Evolutionary conservation across 768 basidiomycete genomes (phyloP), one percentile per base, ranked within the genome.

Genomic region (Rhodotorula paludigena): DNA sequence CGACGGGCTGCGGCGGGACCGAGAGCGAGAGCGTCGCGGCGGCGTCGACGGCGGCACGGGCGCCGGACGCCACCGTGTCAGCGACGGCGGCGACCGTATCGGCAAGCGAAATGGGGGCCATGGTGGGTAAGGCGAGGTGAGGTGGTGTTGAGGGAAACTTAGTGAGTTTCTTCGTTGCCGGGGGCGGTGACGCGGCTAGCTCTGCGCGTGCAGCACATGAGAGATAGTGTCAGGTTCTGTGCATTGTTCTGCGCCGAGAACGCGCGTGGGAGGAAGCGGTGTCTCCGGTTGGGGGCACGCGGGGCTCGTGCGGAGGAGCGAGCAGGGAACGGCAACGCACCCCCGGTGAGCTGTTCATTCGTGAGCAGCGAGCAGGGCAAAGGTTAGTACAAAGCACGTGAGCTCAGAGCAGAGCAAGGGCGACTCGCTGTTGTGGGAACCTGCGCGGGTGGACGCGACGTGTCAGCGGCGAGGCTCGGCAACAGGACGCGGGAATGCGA

Each of bases 1-100:
- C 91, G 76, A 92, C 79, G 18, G 55, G 55, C 63, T 57, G 56
- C 36, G 11, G 36, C 12, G 36, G 25, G 56, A 53, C 36, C 33
- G 48, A 8, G 45, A 33, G 21, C 23, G 38, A 35, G 38, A 30
- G n/a, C 36, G 60, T n/a, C 5, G 35, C 20, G 63, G 32, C 25
- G 49, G 25, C 30, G 41, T n/a, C 23, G 59, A 2, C 44, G 59
- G n/a, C 16, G 20, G 57, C 38, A n/a, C n/a, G n/a, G n/a, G n/a
- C n/a, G n/a, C n/a, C 35, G 42, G 18, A 18, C 30, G n/a, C 36
- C 28, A 36, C 48, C 21, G 38, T 16, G 25, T 18, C 1, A n/a
- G 49, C 16, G 51, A 23, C 38, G 51, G 52, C 47, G 23, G n/a
- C 18, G 44, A 41, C 39, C 33, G 42, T 38, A 55, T 56, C 63